Evolutionary conservation across 2,329 filamentous ascomycete species (phyloP).

Genomic region (Fonsecaea pedrosoi): DNA sequence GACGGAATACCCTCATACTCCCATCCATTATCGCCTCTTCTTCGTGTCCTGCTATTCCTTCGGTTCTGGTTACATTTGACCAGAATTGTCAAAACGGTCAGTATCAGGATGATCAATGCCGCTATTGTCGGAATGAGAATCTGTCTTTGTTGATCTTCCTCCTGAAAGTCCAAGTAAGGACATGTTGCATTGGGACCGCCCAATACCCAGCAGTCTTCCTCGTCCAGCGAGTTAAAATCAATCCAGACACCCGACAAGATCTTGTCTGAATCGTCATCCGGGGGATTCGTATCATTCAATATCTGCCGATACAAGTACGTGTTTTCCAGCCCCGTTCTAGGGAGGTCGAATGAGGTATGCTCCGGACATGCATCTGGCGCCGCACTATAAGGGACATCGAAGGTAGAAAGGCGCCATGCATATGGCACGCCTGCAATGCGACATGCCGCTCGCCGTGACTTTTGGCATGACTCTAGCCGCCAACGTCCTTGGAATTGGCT

Average conservation of each 20-base stretch:
- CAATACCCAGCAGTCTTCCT: conserved; percentile 65
- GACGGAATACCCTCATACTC: conserved; percentile 73
- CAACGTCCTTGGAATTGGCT: conserved; percentile 58
- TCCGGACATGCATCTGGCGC: conserved; percentile 57
- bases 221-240: conserved; percentile 66
- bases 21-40: conserved; percentile 62
- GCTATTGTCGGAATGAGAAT: conserved; percentile 69
- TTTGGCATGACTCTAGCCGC: conserved; percentile 63
- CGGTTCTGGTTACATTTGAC: conserved; percentile 70
- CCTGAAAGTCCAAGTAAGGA: conserved; percentile 59
- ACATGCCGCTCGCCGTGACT: conserved; percentile 62
- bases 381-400: conserved; percentile 52
- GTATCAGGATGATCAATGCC: conserved; percentile 66
- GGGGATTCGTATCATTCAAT: conserved; percentile 43
- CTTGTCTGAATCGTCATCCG: conserved; percentile 36
- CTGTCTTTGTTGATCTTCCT: conserved; percentile 53
- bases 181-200: conserved; percentile 63
- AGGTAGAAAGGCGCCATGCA: conserved; percentile 61
- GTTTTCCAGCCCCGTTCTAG: conserved; percentile 69
- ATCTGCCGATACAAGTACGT: conserved; percentile 60
- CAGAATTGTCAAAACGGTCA: conserved; percentile 67
- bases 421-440: conserved; percentile 62
- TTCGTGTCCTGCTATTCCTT: conserved; percentile 58
- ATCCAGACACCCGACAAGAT: conserved; percentile 57
- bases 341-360: conserved; percentile 61